Evolutionary conservation across 441 rosid genomes (phyloP), one percentile per base, ranked within the genome.

Genomic region (California macrophylla): DNA sequence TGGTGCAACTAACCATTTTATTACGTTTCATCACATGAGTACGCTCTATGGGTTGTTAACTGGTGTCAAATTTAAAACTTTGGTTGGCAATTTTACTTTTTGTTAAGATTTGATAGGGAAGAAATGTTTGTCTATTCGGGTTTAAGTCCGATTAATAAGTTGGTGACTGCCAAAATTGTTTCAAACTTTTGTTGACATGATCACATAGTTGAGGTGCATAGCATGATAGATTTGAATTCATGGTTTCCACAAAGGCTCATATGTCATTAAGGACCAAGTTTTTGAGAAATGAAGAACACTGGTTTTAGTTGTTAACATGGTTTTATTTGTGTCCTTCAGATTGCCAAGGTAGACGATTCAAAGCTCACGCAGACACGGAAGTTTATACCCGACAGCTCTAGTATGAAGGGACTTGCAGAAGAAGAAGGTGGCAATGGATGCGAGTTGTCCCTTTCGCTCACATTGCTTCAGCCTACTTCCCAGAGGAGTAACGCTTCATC

Each of bases 401-500:
- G 66, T 70, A 76, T 42, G 52, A 42, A 79, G 50, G 76, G 67
- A 47, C 64, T 71, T 20, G 65, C 7, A 69, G 78, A 70, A 16
- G 80, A 75, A 0, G 78, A 78, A 64, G 80, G 34, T 0, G 72
- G 2, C 0, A 40, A 29, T 4, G 87, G 74, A 61, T 84, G 85
- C 26, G 88, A 77, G 70, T 76, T 93, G 26, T 87, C 89, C 0
- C 67, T 93, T 47, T 78, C 87, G 12, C 85, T 91, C 1, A 81
- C 97, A 10, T 52, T 88, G 69, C 85, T 66, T 38, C 78, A 66
- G 6, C 84, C 80, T 5, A 71, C 77, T 0, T 85, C 87, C 3
- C 84, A 84, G 73, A 79, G 84, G 77, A 88, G 88, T 74, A 83
- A 80, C 20, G 83, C 79, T 25, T 86, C 90, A 6, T 83, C 88